A percentile compares a stretch with the other conserved stretches of the same genome.
Conservation (phyloP, 129 eudicot species). For the Pseudognaphalium luteoalbum region DNA sequence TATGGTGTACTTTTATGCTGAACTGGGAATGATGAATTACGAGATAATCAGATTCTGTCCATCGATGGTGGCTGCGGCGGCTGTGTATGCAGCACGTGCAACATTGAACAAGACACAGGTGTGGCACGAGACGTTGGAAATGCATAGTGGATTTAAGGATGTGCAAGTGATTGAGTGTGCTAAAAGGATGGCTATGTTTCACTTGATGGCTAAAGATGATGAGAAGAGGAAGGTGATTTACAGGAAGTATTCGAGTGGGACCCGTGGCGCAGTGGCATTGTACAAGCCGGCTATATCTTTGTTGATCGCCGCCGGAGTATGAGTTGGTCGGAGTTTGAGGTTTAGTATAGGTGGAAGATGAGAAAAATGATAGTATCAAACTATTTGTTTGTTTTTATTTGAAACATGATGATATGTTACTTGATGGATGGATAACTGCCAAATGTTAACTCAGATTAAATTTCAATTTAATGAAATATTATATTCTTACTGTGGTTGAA, state of each 20-base stretch:
- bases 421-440: not conserved
- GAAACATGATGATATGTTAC: not conserved
- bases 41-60: constrained; percentile 48
- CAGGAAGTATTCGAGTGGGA: constrained; percentile 47
- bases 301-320: constrained; percentile 32
- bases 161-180: constrained; percentile 70
- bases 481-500: no score
- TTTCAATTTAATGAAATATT: not conserved
- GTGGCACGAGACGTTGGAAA: constrained; percentile 72
- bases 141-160: constrained; percentile 75
- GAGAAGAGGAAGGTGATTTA: constrained; percentile 62
- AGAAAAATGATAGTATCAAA: not conserved
- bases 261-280: constrained; percentile 60
- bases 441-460: not conserved
- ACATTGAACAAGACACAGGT: constrained; percentile 46
- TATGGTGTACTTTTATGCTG: constrained; percentile 68
- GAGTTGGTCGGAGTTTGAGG: not conserved
- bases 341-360: not conserved
- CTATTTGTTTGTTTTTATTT: not conserved
- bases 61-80: constrained; percentile 95
- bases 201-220: constrained; percentile 46
- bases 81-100: constrained; percentile 77
- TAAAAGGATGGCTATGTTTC: constrained; percentile 50
- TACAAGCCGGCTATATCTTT: constrained; percentile 61
- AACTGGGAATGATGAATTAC: constrained; percentile 82